Conservation (phyloP, 495 filamentous ascomycete genomes). For the Bathelium albidoporum region DNA sequence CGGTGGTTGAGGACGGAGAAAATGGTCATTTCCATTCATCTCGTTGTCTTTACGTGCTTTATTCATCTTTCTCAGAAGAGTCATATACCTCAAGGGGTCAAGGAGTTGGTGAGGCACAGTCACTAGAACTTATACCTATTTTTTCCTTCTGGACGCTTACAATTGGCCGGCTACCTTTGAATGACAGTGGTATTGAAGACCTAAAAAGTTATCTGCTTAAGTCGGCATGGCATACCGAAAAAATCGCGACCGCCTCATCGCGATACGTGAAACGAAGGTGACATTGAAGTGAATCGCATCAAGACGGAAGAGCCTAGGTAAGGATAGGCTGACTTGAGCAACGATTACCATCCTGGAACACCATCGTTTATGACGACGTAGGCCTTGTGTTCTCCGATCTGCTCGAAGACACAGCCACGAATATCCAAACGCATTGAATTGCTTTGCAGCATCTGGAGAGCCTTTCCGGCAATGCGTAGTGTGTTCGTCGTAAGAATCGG, state of each 20-base stretch:
- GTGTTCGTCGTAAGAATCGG: not conserved
- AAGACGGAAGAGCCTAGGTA: not conserved
- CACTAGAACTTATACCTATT: too few species aligned
- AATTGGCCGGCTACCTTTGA: not conserved
- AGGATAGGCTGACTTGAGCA: not conserved
- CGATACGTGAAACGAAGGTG: not conserved
- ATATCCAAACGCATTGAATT: slow-evolving; percentile 6
- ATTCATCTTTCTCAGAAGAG: too few species aligned
- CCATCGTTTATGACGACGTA: slow-evolving; percentile 7
- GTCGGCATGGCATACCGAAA: not conserved
- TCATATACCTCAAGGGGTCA: too few species aligned
- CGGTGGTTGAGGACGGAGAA: too few species aligned
- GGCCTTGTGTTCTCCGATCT: slow-evolving; percentile 5
- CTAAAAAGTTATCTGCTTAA: not conserved
- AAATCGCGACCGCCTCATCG: not conserved
- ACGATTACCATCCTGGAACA: not conserved
- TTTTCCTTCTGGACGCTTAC: too few species aligned
- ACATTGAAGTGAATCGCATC: not conserved
- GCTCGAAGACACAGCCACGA: slow-evolving; percentile 9
- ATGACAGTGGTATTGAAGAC: not conserved
- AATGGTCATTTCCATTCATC: too few species aligned
- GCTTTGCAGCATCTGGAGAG: slow-evolving; percentile 7
- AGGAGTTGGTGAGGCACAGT: too few species aligned
- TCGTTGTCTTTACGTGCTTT: too few species aligned
- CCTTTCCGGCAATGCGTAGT: slow-evolving; percentile 1